A percentile compares a stretch with the other conserved stretches of the same genome.
phyloP scores from a whole-genome alignment of 2,329 filamentous ascomycete species.

The Tolypocladium inflatum region DNA sequence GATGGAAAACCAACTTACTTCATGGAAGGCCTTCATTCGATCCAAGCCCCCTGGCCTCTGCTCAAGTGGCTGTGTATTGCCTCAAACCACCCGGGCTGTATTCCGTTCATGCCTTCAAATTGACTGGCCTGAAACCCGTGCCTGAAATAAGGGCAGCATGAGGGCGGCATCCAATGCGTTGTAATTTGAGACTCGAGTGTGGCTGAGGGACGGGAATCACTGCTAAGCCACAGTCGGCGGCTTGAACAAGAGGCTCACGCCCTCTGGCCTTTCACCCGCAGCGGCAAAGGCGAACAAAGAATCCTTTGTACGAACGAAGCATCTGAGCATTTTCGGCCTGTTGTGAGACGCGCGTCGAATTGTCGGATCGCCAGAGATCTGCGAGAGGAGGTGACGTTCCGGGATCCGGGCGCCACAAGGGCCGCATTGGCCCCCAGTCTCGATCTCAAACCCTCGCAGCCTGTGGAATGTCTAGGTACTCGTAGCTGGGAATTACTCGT shows the following conservation, averaged over 20 bases:
- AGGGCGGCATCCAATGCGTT: too few species aligned
- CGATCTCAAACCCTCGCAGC: not conserved
- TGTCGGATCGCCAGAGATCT: not conserved
- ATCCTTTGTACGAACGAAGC: not conserved
- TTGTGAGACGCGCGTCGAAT: not conserved
- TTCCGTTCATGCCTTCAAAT: not conserved
- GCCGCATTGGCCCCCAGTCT: not conserved
- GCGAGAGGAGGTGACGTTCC: not conserved
- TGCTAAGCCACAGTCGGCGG: not conserved
- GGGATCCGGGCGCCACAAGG: not conserved
- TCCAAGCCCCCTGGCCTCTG: too few species aligned
- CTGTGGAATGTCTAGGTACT: not conserved
- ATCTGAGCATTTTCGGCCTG: not conserved
- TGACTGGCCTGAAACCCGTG: not conserved
- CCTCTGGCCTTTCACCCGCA: not conserved
- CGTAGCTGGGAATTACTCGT: too few species aligned
- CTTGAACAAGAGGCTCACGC: not conserved
- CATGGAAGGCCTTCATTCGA: too few species aligned
- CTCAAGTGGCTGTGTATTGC: not conserved
- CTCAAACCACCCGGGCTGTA: not conserved
- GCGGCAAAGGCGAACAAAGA: not conserved
- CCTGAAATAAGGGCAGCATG: not conserved
- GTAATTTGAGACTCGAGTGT: too few species aligned
- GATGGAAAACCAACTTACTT: too few species aligned
- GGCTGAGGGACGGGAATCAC: not conserved